Evolutionary conservation across 2,329 filamentous ascomycete genomes (phyloP).

Genomic region (Aspergillus proliferans): DNA sequence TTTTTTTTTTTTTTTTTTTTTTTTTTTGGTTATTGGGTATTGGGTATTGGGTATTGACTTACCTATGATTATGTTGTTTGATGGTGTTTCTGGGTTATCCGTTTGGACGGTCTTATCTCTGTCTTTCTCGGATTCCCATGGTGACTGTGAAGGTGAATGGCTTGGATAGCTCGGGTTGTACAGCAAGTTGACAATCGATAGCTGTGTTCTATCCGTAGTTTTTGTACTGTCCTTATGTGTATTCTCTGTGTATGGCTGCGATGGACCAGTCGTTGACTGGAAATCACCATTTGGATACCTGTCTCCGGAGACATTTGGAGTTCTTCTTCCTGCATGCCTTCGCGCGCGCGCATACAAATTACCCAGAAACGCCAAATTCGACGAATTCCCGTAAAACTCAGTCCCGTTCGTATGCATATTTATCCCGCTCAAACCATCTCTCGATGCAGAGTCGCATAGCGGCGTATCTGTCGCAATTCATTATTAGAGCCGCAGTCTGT

Average conservation of each 20-base stretch:
- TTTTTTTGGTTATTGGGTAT: neutral
- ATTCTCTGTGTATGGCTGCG: neutral
- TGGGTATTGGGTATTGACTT: neutral
- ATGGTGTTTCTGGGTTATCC: neutral
- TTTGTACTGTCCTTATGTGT: neutral
- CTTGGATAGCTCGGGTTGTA: slow-evolving; percentile 14
- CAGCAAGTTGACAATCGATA: slow-evolving; percentile 16
- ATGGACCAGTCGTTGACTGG: neutral
- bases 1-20: neutral
- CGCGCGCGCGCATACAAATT: slow-evolving; percentile 16
- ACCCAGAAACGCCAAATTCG: slow-evolving; percentile 21
- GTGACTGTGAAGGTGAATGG: slow-evolving; percentile 5
- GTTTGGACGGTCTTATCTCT: neutral
- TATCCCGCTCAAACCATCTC: slow-evolving; percentile 20
- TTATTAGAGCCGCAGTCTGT: neutral
- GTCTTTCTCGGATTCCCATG: neutral
- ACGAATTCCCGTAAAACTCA: slow-evolving; percentile 23
- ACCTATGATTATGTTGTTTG: neutral
- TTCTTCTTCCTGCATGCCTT: slow-evolving; percentile 8
- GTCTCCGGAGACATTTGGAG: slow-evolving; percentile 1
- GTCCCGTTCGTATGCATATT: slow-evolving; percentile 23
- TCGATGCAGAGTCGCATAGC: slow-evolving; percentile 12
- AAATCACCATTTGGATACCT: neutral
- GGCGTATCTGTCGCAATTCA: slow-evolving; percentile 1
- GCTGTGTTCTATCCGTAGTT: slow-evolving; percentile 6